Evolutionary conservation across 257 asterid species (phyloP), one percentile per base, ranked within the genome.

Genomic region (Scutellaria minor): DNA sequence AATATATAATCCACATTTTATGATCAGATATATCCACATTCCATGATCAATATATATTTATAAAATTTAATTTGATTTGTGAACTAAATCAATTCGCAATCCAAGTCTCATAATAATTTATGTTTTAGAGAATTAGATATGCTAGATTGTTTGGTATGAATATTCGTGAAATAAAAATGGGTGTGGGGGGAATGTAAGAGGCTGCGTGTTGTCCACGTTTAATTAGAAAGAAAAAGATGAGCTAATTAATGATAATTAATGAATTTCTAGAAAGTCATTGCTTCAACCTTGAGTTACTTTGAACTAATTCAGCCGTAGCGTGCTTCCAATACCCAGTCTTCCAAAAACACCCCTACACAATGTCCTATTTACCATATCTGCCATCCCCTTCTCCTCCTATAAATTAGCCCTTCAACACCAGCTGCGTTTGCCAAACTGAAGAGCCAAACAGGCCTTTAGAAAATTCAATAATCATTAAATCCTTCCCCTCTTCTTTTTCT

Each of bases 381-480:
- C 69, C 79, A 12, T 9, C n/a, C 11, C 48, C 44, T 5, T 8
- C 18, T 13, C 70, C n/a, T 2, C 46, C 75, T 78, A 78, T 78
- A 78, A 78, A 78, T 66, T 42, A 40, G 15, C 42, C 40, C 75
- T 59, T 67, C 5, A 1, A 66, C 62, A 58, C 72, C 78, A 60
- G 75, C 56, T 60, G 50, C 9, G 82, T 78, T 78, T 78, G 78
- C 82, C 82, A 62, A 78, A 67, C 75, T 67, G 68, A 67, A 73
- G 48, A 78, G 63, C 78, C 82, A 31, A 48, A 5, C 15, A 40
- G 77, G 39, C 46, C 42, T 15, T 73, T 13, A 35, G 24, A 37
- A 59, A 59, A 35, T 59, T 37, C 3, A 57, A 27, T 27, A 56
- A 56, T 9, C 14, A 31, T 4, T 31, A 58, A 58, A 58, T 31